phyloP scores from a whole-genome alignment of 202 grass and related monocot species.

The Elaeis oleifera region DNA sequence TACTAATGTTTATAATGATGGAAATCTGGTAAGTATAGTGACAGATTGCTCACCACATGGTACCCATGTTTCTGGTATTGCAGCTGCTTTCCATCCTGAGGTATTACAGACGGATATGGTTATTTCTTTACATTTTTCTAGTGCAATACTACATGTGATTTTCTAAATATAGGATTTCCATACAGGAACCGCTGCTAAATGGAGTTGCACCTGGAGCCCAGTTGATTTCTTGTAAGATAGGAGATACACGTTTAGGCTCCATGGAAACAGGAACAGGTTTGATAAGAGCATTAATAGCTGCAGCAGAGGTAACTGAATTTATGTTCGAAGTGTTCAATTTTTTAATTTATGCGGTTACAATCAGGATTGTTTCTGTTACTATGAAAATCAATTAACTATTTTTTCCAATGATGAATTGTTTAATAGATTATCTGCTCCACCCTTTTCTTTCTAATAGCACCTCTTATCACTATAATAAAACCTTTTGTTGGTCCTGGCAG shows the following conservation, averaged over 20 bases:
- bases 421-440: no score
- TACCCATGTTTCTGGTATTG: conserved; percentile 95
- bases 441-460: no score
- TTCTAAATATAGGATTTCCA: conserved; percentile 14
- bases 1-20: conserved; percentile 85
- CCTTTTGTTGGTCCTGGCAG: no score
- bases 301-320: conserved; percentile 67
- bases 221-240: conserved; percentile 98
- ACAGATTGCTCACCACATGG: conserved; percentile 97
- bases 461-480: no score
- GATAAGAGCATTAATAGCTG: conserved; percentile 84
- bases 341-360: conserved; percentile 18
- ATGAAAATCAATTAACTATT: no score
- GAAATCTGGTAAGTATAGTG: conserved; percentile 93
- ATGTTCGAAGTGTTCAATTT: not conserved
- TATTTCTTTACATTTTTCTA: not conserved
- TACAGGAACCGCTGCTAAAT: conserved; percentile 84
- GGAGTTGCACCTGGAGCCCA: conserved; percentile 95
- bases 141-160: not conserved
- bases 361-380: no score
- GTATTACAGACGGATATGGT: conserved; percentile 27
- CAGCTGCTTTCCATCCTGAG: conserved; percentile 86
- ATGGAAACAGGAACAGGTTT: conserved; percentile 98
- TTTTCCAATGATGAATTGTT: no score
- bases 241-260: conserved; percentile 88